These are phyloP conservation scores for Ophiostoma triangulosporum DNA, from an alignment of 2,329 filamentous ascomycete genomes.

Conservation along the genomic window DNA sequence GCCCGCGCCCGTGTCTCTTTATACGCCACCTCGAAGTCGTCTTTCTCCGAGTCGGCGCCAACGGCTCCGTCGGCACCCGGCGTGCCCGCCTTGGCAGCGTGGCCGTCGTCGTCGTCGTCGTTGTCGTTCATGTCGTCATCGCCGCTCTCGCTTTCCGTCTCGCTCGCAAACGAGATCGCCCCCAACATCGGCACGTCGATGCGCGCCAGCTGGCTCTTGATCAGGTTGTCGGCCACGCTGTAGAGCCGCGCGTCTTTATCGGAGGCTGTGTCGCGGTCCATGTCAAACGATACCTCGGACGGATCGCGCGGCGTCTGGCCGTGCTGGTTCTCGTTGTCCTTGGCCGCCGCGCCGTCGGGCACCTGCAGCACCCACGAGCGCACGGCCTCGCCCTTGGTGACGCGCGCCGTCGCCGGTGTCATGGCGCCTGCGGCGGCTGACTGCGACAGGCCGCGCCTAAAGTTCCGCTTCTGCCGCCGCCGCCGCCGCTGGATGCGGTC, in stretches of 20 bases:
- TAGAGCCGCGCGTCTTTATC: slow-evolving; percentile 32
- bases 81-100: slow-evolving; percentile 3
- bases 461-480: slow-evolving; percentile 27
- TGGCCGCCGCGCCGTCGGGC: slow-evolving; percentile 19
- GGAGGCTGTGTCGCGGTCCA: slow-evolving; percentile 25
- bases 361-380: slow-evolving; percentile 30
- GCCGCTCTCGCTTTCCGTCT: slow-evolving; percentile 26
- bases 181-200: slow-evolving; percentile 33
- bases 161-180: slow-evolving; percentile 30
- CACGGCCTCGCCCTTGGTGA: slow-evolving; percentile 28
- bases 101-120: slow-evolving; percentile 18
- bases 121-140: slow-evolving; percentile 16
- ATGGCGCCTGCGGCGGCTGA: neutral
- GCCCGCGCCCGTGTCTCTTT: slow-evolving; percentile 12
- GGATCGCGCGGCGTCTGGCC: slow-evolving; percentile 21
- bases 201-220: slow-evolving; percentile 33
- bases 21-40: slow-evolving; percentile 17
- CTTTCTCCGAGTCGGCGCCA: slow-evolving; percentile 15
- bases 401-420: neutral
- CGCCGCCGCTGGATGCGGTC: slow-evolving; percentile 32
- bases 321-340: too few species aligned
- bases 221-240: slow-evolving; percentile 31
- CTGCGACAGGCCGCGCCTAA: slow-evolving; percentile 24
- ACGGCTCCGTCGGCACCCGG: neutral
- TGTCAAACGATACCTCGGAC: slow-evolving; percentile 27